phyloP scores from a whole-genome alignment of 352 stramenopile species.

The Aphanomyces euteiches region DNA sequence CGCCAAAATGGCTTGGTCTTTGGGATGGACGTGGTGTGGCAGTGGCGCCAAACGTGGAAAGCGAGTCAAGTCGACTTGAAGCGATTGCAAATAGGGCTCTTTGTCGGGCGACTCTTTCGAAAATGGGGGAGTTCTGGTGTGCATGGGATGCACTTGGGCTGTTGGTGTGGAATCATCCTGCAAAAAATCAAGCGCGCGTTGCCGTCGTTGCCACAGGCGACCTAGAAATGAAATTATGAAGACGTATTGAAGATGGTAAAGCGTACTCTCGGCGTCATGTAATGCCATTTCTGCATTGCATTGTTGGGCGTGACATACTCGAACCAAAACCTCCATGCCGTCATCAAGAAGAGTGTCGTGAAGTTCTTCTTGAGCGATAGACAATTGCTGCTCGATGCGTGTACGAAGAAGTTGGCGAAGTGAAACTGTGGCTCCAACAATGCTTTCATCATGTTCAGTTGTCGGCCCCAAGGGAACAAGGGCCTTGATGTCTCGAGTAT shows the following conservation, averaged over 20 bases:
- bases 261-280: neutral
- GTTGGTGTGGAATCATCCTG: neutral
- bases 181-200: neutral
- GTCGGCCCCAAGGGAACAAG: neutral
- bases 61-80: too few relatives aligned
- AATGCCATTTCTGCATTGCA: constrained; percentile 5
- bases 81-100: too few relatives aligned
- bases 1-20: too few relatives aligned
- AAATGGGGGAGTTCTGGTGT: too few relatives aligned
- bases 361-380: neutral
- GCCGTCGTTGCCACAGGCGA: neutral
- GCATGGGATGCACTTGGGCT: neutral
- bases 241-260: neutral
- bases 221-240: neutral
- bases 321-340: neutral
- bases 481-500: constrained; percentile 1
- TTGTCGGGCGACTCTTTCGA: too few relatives aligned
- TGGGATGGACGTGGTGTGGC: too few relatives aligned
- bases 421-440: neutral
- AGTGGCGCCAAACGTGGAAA: too few relatives aligned
- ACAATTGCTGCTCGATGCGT: neutral
- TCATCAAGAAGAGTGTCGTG: neutral
- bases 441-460: neutral
- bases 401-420: constrained; percentile 2
- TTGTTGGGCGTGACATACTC: neutral